Percentiles rank a stretch among this genome's conserved stretches.
phyloP scores from a whole-genome alignment of 257 asterid genomes.

The Solanum bukasovii region DNA sequence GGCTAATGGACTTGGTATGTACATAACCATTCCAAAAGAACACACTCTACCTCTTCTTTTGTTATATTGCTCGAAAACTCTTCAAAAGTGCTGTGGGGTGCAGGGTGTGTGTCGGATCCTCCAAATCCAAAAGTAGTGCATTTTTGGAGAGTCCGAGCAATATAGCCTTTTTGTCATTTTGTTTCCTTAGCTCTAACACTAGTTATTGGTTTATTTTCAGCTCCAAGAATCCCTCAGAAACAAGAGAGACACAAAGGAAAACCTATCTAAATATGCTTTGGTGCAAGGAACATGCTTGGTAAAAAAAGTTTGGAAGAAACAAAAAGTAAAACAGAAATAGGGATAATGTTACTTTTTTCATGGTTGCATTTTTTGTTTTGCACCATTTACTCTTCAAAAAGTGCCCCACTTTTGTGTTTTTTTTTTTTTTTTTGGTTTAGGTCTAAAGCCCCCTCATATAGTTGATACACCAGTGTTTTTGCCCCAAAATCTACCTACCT shows the following conservation, averaged over 20 bases:
- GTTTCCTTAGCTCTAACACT: background rate
- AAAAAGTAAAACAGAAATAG: conserved; percentile 4
- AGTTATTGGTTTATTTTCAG: conserved; percentile 13
- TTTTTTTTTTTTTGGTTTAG: background rate
- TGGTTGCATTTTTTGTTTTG: conserved; percentile 31
- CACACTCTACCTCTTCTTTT: background rate
- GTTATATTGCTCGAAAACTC: background rate
- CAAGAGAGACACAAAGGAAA: conserved; percentile 38
- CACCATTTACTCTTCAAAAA: background rate
- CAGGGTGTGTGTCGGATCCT: background rate
- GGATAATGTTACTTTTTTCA: conserved; percentile 9
- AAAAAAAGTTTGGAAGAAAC: conserved; percentile 6
- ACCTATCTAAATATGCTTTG: conserved; percentile 18
- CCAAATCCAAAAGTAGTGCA: background rate
- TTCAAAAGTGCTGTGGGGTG: background rate
- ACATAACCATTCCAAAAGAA: background rate
- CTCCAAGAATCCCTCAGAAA: conserved; percentile 39
- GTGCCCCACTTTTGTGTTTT: background rate
- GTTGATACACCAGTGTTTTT: conserved; percentile 12
- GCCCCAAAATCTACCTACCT: conserved; percentile 10
- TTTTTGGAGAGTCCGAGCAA: background rate
- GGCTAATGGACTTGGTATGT: conserved; percentile 68
- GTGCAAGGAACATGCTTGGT: background rate
- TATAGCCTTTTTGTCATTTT: background rate
- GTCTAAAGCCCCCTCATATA: background rate